Percentiles rank a stretch among this genome's conserved stretches.
phyloP scores from a whole-genome alignment of 164 flowering plant species.

The Macadamia integrifolia region DNA sequence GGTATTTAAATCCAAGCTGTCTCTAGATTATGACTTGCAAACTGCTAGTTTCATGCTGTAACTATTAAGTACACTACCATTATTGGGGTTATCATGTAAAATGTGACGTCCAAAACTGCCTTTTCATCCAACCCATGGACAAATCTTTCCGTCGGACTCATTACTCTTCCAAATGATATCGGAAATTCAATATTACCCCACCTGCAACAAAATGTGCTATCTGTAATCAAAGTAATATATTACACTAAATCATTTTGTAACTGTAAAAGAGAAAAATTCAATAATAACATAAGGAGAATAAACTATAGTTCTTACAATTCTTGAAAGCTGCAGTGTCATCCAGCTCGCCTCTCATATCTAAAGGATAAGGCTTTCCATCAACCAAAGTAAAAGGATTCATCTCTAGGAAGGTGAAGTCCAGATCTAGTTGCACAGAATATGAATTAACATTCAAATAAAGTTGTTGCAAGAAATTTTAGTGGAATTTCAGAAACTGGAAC shows the following conservation, averaged over 20 bases:
- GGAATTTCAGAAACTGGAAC: no score
- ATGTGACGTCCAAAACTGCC: conserved; percentile 28
- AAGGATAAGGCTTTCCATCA: conserved; percentile 92
- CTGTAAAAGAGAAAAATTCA: neutral
- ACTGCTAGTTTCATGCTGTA: neutral
- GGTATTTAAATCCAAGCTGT: neutral
- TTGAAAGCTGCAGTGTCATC: conserved; percentile 98
- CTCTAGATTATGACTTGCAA: neutral
- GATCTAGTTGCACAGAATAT: conserved; percentile 36
- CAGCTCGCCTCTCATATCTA: conserved; percentile 99
- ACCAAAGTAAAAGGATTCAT: conserved; percentile 97
- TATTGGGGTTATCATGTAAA: neutral
- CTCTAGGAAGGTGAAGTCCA: conserved; percentile 95
- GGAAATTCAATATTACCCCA: conserved; percentile 91
- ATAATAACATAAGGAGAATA: neutral
- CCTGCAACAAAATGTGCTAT: conserved; percentile 27
- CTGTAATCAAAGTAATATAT: conserved; percentile 1
- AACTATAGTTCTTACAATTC: conserved; percentile 83
- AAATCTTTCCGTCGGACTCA: conserved; percentile 82
- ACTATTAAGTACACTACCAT: neutral
- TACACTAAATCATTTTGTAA: neutral
- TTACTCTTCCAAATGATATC: conserved; percentile 89
- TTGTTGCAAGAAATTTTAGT: no score
- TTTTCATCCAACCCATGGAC: conserved; percentile 89
- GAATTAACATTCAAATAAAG: no score